Conservation (phyloP, 177 flowering plant species). For the Vitis hybrid region DNA sequence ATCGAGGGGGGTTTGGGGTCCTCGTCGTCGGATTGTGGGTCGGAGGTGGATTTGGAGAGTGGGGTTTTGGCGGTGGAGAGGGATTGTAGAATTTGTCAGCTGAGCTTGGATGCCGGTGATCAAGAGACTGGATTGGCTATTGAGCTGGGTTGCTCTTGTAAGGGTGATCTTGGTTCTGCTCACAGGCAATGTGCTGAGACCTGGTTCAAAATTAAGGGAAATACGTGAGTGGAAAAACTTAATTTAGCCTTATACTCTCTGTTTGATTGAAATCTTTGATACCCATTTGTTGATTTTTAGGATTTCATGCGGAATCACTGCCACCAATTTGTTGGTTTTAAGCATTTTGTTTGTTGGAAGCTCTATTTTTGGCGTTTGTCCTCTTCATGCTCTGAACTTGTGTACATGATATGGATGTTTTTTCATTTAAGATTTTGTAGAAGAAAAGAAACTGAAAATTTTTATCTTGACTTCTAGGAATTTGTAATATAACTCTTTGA, state of each 20-base stretch:
- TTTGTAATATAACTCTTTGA: no score
- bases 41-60: conserved; percentile 26
- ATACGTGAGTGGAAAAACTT: conserved; percentile 23
- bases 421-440: no score
- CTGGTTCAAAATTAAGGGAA: conserved; percentile 38
- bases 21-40: conserved; percentile 13
- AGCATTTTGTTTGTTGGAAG: background rate
- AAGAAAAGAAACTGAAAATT: no score
- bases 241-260: background rate
- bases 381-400: no score
- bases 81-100: conserved; percentile 34
- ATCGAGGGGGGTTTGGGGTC: conserved; percentile 1
- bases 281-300: no score
- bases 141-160: conserved; percentile 28
- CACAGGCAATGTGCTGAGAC: conserved; percentile 34
- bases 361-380: background rate
- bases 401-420: no score
- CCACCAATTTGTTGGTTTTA: no score
- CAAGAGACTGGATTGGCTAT: conserved; percentile 11
- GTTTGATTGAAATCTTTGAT: no score
- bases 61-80: conserved; percentile 16
- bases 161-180: conserved; percentile 31
- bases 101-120: conserved; percentile 18
- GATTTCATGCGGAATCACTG: no score
- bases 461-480: no score